Base-by-base conservation (phyloP, 768 basidiomycete genomes). In the Pleurotus tuber-regium region DNA sequence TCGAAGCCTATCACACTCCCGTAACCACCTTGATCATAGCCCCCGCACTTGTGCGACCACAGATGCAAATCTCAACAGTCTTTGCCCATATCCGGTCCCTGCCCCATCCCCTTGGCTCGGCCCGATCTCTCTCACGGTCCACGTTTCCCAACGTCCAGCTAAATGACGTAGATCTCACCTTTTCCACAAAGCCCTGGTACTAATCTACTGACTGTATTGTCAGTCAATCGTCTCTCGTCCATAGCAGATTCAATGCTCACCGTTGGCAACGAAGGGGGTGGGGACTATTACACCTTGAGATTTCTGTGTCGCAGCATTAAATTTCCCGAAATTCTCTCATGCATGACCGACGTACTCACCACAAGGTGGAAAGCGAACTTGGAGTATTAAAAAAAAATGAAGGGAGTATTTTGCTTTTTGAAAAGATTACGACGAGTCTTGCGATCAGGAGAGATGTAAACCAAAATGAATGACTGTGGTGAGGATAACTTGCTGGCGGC, bases 391-490 rank as follows among this genome's bases (percentile, higher is more conserved):
- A 47, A n/a, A 29, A 47, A 33, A 38, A 38, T 38, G 35, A 38
- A 18, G 46, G 46, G 23, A 23, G 21, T 47, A 29, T 51, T 16
- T 14, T 53, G 53, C 42, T 54, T 28, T 26, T 33, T 18, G 6
- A 3, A 28, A 18, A 21, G 26, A 52, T 52, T 52, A 43, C 35
- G 51, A 43, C 40, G 12, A 42, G 40, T 23, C 7, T 8, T 48
- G 44, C 33, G 38, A 49, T 12, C 43, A 31, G 21, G 14, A 23
- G 25, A 16, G 26, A 24, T 23, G 30, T 38, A 42, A 49, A 41
- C 33, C 8, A 29, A 54, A 63, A 63, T 26, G 62, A 63, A 58
- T 50, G 62, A 60, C 62, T 63, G 59, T 52, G 55, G 62, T 61
- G 58, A 58, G 59, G 49, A 24, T n/a, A 28, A 24, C 8, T 24